phyloP scores from a whole-genome alignment of 1,284 basidiomycete species.

The Volvariella volvacea region DNA sequence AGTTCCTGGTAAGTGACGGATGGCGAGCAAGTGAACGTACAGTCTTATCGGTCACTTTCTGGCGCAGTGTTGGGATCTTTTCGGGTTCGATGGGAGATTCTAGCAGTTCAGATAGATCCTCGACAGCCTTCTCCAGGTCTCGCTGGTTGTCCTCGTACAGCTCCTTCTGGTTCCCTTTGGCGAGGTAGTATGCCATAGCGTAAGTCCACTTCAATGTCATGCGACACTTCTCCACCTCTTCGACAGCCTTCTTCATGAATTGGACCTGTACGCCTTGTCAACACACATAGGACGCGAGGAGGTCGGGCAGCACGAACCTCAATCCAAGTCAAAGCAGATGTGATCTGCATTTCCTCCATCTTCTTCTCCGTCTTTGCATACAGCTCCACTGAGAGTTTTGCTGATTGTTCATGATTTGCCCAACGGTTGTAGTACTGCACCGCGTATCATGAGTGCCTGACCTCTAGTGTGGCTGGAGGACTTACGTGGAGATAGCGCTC shows the following conservation, averaged over 20 bases:
- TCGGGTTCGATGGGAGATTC: constrained; percentile 88
- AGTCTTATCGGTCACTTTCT: constrained; percentile 93
- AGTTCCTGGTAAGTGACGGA: too few relatives aligned
- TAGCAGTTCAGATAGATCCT: constrained; percentile 88
- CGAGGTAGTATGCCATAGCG: constrained; percentile 96
- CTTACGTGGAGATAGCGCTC: constrained; percentile 95
- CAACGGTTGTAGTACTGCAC: constrained; percentile 94
- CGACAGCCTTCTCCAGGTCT: constrained; percentile 92
- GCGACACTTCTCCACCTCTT: constrained; percentile 84
- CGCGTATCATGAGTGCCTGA: neutral
- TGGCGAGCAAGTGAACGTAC: constrained; percentile 38
- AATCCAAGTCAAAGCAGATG: constrained; percentile 91
- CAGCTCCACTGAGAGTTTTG: constrained; percentile 89
- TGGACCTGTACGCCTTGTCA: constrained; percentile 33
- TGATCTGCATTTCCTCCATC: constrained; percentile 99
- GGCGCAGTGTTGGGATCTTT: constrained; percentile 74
- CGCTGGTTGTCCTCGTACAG: constrained; percentile 97
- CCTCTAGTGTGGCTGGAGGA: constrained; percentile 10
- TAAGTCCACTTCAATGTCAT: constrained; percentile 99
- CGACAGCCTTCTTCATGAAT: constrained; percentile 97
- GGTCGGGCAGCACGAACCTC: constrained; percentile 46
- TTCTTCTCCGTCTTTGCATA: constrained; percentile 97
- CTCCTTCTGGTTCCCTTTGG: constrained; percentile 88
- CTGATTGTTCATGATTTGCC: constrained; percentile 98
- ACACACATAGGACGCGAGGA: neutral